A percentile compares a stretch with the other conserved stretches of the same genome.
Evolutionary conservation across 2,329 filamentous ascomycete species (phyloP).

Genomic region (Chaetomium sp.): DNA sequence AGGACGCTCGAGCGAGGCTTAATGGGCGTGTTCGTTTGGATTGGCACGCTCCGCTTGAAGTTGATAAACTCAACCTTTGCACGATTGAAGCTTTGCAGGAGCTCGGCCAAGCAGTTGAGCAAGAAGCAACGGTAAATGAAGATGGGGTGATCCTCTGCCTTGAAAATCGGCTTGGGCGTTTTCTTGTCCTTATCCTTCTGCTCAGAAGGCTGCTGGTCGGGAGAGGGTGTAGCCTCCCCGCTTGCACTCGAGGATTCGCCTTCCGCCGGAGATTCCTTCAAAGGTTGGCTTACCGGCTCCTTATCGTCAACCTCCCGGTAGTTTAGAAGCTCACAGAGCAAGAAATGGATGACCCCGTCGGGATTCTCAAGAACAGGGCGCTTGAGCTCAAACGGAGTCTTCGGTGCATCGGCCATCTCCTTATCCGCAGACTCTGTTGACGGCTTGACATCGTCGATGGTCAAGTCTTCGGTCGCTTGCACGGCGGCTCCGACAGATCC

Average conservation of each 20-base stretch:
- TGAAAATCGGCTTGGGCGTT: conserved; percentile 73
- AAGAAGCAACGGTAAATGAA: conserved; percentile 97
- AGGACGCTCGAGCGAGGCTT: conserved; percentile 91
- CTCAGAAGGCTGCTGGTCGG: conserved; percentile 30
- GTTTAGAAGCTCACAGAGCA: conserved; percentile 87
- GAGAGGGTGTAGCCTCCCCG: conserved; percentile 37
- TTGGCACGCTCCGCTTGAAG: conserved; percentile 88
- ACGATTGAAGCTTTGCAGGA: conserved; percentile 87
- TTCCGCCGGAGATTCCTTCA: conserved; percentile 48
- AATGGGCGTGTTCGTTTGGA: conserved; percentile 82
- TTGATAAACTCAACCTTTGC: conserved; percentile 99
- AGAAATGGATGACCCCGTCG: conserved; percentile 92
- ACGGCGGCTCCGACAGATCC: conserved; percentile 49
- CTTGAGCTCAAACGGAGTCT: conserved; percentile 68
- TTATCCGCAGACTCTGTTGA: conserved; percentile 63
- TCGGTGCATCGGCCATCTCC: conserved; percentile 65
- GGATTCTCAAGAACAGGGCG: conserved; percentile 86
- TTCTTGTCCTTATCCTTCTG: conserved; percentile 63
- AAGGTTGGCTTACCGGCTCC: conserved; percentile 50
- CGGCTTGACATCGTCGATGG: conserved; percentile 58
- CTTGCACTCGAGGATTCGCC: conserved; percentile 41
- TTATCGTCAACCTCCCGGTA: conserved; percentile 93
- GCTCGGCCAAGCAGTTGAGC: conserved; percentile 85
- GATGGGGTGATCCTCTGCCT: conserved; percentile 88
- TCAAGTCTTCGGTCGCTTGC: conserved; percentile 50